Evolutionary conservation across 2,329 filamentous ascomycete species (phyloP), one percentile per base, ranked within the genome.

Genomic region (Monosporascus sp.): DNA sequence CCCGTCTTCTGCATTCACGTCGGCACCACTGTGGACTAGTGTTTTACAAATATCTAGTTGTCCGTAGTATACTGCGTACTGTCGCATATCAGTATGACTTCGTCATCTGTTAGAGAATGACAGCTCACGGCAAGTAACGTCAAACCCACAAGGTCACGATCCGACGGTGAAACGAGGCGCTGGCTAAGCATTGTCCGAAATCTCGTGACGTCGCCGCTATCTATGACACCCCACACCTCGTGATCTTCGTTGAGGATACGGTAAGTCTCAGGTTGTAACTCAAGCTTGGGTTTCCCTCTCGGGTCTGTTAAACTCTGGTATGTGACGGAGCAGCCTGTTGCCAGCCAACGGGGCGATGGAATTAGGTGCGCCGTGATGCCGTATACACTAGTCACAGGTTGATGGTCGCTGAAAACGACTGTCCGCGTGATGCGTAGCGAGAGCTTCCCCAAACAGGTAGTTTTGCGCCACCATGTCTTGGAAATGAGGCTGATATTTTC

Each of bases 21-120:
- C 51, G 8, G 59, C 56, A 41, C 58, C 59, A 31, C 53, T 53
- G 14, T 56, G 43, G 6, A 60, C 48, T 2, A 59, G 40, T 26
- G 47, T 34, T 49, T 58, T 57, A 19, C 50, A 55, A 14, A 56
- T 52, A 22, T 56, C 51, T 9, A 60, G 16, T 8, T 2, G 3
- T 14, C 52, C 51, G 3, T 0, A 9, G 0, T 1, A 0, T 19
- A 52, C 44, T 6, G 55, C 59, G 5, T 1, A 0, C 59, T 61
- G 43, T 3, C 20, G 26, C 46, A 20, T 6, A 9, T 56, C 19
- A 56, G 56, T 19, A n/a, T 20, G 11, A 19, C 14, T 19, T 34
- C 7, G n/a, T 8, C 26, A n/a, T 9, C 3, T 3, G 5, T 2
- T 34, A 34, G 2, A 9, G 22, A 20, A 19, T 43, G 7, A 41